Evolutionary conservation across 495 filamentous ascomycete species (phyloP).

Genomic region (Gamarada debralockiae): DNA sequence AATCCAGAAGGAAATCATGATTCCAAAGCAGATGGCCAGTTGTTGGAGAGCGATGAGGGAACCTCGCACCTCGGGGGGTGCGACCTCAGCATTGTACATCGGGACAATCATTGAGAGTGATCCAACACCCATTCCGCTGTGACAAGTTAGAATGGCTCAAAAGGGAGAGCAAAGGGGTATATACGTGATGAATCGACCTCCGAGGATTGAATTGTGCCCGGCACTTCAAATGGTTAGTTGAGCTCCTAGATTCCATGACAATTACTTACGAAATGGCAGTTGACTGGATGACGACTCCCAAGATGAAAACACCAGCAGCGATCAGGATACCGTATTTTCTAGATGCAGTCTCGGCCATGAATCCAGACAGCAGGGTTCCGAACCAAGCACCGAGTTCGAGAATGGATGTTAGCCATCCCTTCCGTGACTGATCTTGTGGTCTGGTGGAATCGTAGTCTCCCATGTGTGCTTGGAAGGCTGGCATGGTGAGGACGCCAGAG

Average conservation of each 20-base stretch:
- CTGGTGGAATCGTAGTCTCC: slow-evolving; percentile 51
- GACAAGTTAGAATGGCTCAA: slow-evolving; percentile 3
- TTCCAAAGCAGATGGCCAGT: slow-evolving; percentile 77
- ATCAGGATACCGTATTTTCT: slow-evolving; percentile 73
- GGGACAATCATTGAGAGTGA: slow-evolving; percentile 62
- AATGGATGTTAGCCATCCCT: slow-evolving; percentile 78
- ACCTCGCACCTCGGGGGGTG: slow-evolving; percentile 57
- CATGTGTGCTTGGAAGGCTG: slow-evolving; percentile 55
- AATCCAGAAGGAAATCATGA: slow-evolving; percentile 84
- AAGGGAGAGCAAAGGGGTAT: slow-evolving; percentile 13
- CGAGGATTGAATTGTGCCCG: slow-evolving; percentile 60
- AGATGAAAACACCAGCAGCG: slow-evolving; percentile 66
- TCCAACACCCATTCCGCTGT: slow-evolving; percentile 64
- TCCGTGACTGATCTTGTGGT: slow-evolving; percentile 54
- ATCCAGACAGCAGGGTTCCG: slow-evolving; percentile 70
- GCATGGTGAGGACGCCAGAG: slow-evolving; percentile 65
- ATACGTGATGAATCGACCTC: slow-evolving; percentile 68
- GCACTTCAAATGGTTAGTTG: slow-evolving; percentile 21
- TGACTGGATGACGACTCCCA: slow-evolving; percentile 74
- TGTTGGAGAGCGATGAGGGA: slow-evolving; percentile 76
- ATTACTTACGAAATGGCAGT: slow-evolving; percentile 41
- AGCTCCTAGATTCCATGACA: not conserved
- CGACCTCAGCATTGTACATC: slow-evolving; percentile 70
- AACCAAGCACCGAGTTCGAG: slow-evolving; percentile 81
- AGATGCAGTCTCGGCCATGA: slow-evolving; percentile 69